Percentiles rank a stretch among this genome's conserved stretches.
Conservation (phyloP, 2,329 filamentous ascomycete species). For the Aotearoamyces nothofagi region DNA sequence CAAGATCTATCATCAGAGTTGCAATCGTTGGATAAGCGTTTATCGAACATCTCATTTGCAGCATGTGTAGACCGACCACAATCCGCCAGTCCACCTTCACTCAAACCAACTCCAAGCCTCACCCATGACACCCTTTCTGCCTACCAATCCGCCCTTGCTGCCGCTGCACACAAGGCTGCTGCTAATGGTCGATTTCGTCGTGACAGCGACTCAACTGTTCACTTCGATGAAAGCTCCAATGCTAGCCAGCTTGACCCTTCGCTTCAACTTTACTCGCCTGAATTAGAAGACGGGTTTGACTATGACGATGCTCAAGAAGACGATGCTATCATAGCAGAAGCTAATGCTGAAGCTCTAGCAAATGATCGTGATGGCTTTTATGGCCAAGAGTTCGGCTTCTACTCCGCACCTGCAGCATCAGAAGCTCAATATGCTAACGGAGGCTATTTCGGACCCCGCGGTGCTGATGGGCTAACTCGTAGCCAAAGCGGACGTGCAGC, state of each 20-base stretch:
- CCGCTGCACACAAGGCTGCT: constrained; percentile 64
- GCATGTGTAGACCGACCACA: not conserved
- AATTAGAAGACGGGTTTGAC: constrained; percentile 28
- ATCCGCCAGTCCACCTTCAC: constrained; percentile 2
- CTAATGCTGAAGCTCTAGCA: constrained; percentile 84
- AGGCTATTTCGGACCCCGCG: constrained; percentile 75
- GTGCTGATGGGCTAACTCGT: constrained; percentile 41
- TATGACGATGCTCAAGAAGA: constrained; percentile 59
- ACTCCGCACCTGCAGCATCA: constrained; percentile 42
- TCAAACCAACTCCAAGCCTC: constrained; percentile 18
- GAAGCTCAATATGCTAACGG: constrained; percentile 50
- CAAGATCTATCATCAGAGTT: too few species aligned
- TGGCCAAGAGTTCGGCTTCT: constrained; percentile 93
- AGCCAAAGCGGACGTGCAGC: constrained; percentile 59
- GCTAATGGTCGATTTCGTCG: constrained; percentile 62
- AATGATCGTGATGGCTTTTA: constrained; percentile 92
- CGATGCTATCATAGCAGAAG: constrained; percentile 84
- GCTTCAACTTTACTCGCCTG: constrained; percentile 14
- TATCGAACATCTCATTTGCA: not conserved
- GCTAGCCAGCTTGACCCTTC: constrained; percentile 17
- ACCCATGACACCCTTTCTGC: constrained; percentile 46
- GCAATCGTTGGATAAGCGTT: too few species aligned
- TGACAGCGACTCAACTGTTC: constrained; percentile 19
- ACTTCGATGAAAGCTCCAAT: constrained; percentile 21
- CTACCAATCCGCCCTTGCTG: constrained; percentile 74